These are phyloP conservation scores for Podila epicladia DNA, from an alignment of 192 early-diverging fungal genomes.

Conservation along the genomic window DNA sequence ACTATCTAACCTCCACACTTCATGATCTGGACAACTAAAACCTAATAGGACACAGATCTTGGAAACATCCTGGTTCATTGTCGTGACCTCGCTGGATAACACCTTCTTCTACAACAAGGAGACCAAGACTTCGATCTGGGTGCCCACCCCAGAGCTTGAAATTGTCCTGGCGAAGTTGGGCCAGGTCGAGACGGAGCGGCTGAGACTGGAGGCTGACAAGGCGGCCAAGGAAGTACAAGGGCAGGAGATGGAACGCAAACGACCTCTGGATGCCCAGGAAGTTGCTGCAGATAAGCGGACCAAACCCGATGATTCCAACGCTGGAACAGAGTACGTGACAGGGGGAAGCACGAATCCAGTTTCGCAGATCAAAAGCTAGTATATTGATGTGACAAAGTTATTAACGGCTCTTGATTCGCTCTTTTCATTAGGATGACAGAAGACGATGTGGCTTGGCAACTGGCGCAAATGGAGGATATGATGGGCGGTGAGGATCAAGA, in stretches of 20 bases:
- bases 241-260: slow-evolving; percentile 29
- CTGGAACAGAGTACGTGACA: slow-evolving; percentile 47
- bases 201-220: slow-evolving; percentile 37
- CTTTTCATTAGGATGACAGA: slow-evolving; percentile 62
- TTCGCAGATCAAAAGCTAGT: background rate
- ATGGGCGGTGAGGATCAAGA: slow-evolving; percentile 34
- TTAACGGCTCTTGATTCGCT: background rate
- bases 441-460: slow-evolving; percentile 70
- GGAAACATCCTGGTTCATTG: slow-evolving; percentile 77
- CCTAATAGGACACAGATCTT: slow-evolving; percentile 62
- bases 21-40: background rate
- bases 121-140: slow-evolving; percentile 75
- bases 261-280: background rate
- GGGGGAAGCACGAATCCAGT: no score
- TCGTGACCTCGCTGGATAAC: slow-evolving; percentile 71
- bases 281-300: slow-evolving; percentile 22
- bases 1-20: no score
- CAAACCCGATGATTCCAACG: slow-evolving; percentile 10
- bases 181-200: slow-evolving; percentile 48
- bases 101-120: slow-evolving; percentile 83
- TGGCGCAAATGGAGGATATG: slow-evolving; percentile 59
- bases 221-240: slow-evolving; percentile 52
- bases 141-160: slow-evolving; percentile 66
- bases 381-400: background rate
- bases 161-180: slow-evolving; percentile 63